Conservation (phyloP, 1,284 basidiomycete species). For the Puccinia polysora region DNA sequence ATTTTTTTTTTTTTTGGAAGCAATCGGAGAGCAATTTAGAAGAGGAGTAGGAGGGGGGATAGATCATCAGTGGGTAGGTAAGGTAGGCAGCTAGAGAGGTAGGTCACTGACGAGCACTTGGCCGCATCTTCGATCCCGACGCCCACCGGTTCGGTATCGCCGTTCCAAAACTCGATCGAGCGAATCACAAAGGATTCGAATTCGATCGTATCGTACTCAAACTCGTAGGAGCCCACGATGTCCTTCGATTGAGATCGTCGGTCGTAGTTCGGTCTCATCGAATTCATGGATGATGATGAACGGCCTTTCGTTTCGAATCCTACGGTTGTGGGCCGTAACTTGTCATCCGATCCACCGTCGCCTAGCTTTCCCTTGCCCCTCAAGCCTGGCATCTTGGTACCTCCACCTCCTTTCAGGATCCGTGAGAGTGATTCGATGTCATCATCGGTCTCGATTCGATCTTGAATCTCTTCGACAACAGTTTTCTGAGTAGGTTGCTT, state of each 20-base stretch:
- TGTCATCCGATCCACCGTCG: neutral
- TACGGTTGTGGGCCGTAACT: neutral
- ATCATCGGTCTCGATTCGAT: too few relatives aligned
- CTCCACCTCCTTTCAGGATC: neutral
- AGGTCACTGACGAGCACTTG: conserved; percentile 64
- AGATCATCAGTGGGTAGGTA: neutral
- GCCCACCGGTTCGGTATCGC: conserved; percentile 63
- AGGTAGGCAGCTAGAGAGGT: neutral
- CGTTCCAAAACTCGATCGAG: conserved; percentile 70
- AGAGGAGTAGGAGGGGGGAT: too few relatives aligned
- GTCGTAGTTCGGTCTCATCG: neutral
- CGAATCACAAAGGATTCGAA: conserved; percentile 62
- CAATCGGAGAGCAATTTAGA: too few relatives aligned
- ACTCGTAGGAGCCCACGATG: conserved; percentile 65
- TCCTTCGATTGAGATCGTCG: neutral
- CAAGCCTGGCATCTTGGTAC: neutral
- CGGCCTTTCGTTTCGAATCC: too few relatives aligned
- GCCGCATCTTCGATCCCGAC: conserved; percentile 62
- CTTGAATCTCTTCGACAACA: too few relatives aligned
- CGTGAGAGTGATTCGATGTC: neutral
- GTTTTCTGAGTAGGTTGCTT: too few relatives aligned
- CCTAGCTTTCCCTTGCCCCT: neutral
- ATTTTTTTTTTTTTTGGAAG: too few relatives aligned
- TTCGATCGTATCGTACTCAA: conserved; percentile 60
- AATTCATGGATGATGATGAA: neutral